These are phyloP conservation scores for Rhizopus delemar DNA, from an alignment of 371 early-diverging fungal species.

Conservation along the genomic window DNA sequence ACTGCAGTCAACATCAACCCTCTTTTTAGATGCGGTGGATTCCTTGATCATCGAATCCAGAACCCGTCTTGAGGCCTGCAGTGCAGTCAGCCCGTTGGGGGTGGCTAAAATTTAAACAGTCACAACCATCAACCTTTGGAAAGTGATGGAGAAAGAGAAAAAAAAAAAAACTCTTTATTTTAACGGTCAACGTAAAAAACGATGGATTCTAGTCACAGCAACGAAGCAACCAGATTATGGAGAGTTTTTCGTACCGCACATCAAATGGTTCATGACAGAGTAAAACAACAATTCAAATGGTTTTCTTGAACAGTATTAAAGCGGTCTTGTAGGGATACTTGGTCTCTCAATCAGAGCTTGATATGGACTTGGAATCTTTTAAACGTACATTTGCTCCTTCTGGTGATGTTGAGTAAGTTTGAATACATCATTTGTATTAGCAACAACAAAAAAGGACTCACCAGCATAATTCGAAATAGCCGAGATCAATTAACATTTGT, in stretches of 20 bases:
- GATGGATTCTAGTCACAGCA: conserved; percentile 61
- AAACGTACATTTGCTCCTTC: conserved; percentile 64
- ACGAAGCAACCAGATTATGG: conserved; percentile 75
- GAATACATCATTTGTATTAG: not conserved
- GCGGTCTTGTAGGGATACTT: conserved; percentile 71
- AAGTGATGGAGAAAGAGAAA: not conserved
- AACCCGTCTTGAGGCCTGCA: no score
- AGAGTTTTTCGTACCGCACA: conserved; percentile 87
- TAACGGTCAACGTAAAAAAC: conserved; percentile 2
- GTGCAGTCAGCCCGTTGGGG: no score
- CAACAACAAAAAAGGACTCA: no score
- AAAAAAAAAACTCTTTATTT: conserved; percentile 2
- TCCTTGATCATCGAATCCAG: no score
- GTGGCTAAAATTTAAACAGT: conserved; percentile 3
- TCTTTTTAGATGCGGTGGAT: no score
- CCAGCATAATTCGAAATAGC: conserved; percentile 38
- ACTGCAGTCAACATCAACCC: no score
- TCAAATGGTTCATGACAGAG: conserved; percentile 87
- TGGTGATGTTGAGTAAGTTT: conserved; percentile 80
- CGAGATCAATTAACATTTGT: conserved; percentile 83
- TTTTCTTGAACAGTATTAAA: not conserved
- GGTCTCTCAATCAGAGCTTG: conserved; percentile 79
- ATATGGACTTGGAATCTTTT: conserved; percentile 85
- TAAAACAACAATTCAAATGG: conserved; percentile 23
- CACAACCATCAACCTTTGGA: not conserved